These are phyloP conservation scores for Phallus indusiatus DNA, from an alignment of 768 basidiomycete genomes.

Conservation along the genomic window DNA sequence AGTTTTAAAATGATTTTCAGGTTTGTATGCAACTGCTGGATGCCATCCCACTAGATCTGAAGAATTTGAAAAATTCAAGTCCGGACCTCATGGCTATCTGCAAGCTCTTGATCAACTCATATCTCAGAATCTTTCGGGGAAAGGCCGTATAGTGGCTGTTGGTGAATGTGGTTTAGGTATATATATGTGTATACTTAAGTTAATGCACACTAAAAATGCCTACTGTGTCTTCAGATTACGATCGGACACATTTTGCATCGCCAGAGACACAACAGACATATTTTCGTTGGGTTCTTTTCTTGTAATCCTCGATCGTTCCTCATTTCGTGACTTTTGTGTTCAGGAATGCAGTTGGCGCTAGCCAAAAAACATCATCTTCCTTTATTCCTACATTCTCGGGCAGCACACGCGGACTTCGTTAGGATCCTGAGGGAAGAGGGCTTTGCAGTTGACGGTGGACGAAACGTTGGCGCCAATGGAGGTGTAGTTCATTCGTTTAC, in stretches of 20 bases:
- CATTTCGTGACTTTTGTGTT: not conserved
- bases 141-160: conserved; percentile 56
- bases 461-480: conserved; percentile 45
- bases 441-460: conserved; percentile 48
- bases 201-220: not conserved
- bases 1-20: conserved; percentile 22
- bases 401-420: conserved; percentile 66
- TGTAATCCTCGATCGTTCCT: not conserved
- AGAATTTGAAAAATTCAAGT: conserved; percentile 52
- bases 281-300: conserved; percentile 41
- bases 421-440: conserved; percentile 55
- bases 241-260: conserved; percentile 57
- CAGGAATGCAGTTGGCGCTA: conserved; percentile 48
- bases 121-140: conserved; percentile 35
- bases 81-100: conserved; percentile 54
- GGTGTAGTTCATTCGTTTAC: conserved; percentile 85
- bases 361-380: conserved; percentile 68
- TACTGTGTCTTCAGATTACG: conserved; percentile 47
- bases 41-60: conserved; percentile 70
- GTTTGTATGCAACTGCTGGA: conserved; percentile 64
- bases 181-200: not conserved
- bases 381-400: conserved; percentile 72
- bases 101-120: conserved; percentile 48
- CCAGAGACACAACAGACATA: conserved; percentile 49
- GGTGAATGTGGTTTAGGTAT: conserved; percentile 76